Evolutionary conservation across 352 stramenopile species (phyloP), one percentile per base, ranked within the genome.

Genomic region (Globisporangium uncinulatum): DNA sequence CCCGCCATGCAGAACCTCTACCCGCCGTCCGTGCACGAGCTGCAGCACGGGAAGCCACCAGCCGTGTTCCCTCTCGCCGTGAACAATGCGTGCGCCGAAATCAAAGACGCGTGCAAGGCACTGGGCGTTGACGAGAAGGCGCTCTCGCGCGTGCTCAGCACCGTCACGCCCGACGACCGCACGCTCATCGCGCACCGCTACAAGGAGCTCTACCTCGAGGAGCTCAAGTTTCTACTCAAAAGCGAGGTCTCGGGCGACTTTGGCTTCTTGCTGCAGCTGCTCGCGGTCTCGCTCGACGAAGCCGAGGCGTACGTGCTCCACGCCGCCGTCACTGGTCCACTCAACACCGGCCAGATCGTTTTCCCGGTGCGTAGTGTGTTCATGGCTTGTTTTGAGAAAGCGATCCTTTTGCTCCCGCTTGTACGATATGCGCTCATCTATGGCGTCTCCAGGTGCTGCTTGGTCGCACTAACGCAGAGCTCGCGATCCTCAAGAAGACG

Each of bases 401-500:
- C n/a, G n/a, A n/a, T n/a, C n/a, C n/a, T n/a, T n/a, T n/a, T n/a
- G n/a, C n/a, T n/a, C n/a, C n/a, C n/a, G n/a, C n/a, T n/a, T n/a
- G n/a, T n/a, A n/a, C n/a, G n/a, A n/a, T n/a, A n/a, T n/a, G n/a
- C n/a, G n/a, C n/a, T n/a, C n/a, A n/a, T n/a, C n/a, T n/a, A n/a
- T n/a, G n/a, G n/a, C n/a, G n/a, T n/a, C n/a, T 48, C 17, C 46
- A 62, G 51, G 59, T 74, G 29, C 36, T 74, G 21, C n/a, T 74
- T 6, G 66, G 66, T 36, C 66, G 71, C 59, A 62, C 71, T 31
- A 67, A 67, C 51, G 59, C 65, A 31, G 71, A 80, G 61, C 46
- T 80, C 42, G 62, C 56, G 34, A 71, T 74, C 42, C 57, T 80
- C 37, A 80, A 80, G 66, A 73, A 78, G 62, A 64, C 71, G 14